A percentile compares a stretch with the other conserved stretches of the same genome.
phyloP scores from a whole-genome alignment of 2,329 filamentous ascomycete species.

The Myriosclerotinia scirpicola region DNA sequence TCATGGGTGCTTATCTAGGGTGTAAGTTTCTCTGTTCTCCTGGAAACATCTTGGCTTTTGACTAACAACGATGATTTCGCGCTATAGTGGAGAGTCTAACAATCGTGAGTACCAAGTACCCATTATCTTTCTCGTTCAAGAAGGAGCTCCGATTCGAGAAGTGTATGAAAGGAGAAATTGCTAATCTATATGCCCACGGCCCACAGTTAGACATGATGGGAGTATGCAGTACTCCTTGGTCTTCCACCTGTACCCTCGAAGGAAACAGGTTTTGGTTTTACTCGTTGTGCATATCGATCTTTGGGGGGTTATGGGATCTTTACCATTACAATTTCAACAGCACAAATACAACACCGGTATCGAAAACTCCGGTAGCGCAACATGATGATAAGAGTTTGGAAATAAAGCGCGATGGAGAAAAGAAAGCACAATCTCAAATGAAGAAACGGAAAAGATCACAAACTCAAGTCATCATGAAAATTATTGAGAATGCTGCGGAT shows the following conservation, averaged over 20 bases:
- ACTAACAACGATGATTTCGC: neutral
- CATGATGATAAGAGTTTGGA: neutral
- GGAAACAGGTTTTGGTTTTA: conserved; percentile 71
- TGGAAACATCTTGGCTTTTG: neutral
- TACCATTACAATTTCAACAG: neutral
- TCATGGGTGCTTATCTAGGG: conserved; percentile 65
- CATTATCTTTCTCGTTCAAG: neutral
- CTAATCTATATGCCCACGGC: neutral
- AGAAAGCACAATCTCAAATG: neutral
- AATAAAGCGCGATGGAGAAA: neutral
- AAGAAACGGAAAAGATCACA: neutral
- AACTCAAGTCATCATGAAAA: conserved; percentile 17
- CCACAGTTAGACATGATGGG: conserved; percentile 51
- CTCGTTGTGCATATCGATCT: conserved; percentile 46
- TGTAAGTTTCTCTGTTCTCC: conserved; percentile 25
- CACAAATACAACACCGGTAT: accelerated
- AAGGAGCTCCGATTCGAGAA: no score
- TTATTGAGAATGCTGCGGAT: conserved; percentile 61
- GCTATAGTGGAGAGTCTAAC: conserved; percentile 58
- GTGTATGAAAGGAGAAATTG: neutral
- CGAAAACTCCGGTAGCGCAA: neutral
- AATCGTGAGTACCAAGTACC: conserved; percentile 50
- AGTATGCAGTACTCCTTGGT: conserved; percentile 46
- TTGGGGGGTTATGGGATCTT: conserved; percentile 40
- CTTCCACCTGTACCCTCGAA: conserved; percentile 53